A percentile compares a stretch with the other conserved stretches of the same genome.
Evolutionary conservation across 2,329 filamentous ascomycete genomes (phyloP).

Genomic region (Fusarium sp.): DNA sequence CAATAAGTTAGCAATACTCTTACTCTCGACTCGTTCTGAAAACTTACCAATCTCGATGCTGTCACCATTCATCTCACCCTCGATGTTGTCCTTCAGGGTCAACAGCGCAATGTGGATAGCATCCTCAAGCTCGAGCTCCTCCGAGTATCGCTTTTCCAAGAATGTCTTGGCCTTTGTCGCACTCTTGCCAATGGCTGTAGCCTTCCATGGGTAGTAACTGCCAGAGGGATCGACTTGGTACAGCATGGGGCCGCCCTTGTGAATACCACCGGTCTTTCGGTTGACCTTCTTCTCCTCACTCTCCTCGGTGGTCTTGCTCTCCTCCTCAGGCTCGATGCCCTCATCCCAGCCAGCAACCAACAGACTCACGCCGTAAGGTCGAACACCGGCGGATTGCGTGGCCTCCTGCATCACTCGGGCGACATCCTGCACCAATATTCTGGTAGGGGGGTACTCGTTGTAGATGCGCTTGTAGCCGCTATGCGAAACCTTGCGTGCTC

Average conservation of each 20-base stretch:
- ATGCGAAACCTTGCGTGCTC: constrained; percentile 97
- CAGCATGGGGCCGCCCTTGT: constrained; percentile 95
- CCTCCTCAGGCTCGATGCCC: constrained; percentile 87
- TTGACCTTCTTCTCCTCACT: constrained; percentile 77
- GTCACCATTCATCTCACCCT: constrained; percentile 99
- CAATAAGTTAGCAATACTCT: constrained; percentile 36
- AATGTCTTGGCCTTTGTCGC: constrained; percentile 99
- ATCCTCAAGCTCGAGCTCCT: constrained; percentile 96
- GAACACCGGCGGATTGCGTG: constrained; percentile 96
- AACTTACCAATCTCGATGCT: constrained; percentile 94
- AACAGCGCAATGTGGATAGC: constrained; percentile 97
- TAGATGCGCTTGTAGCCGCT: constrained; percentile 99
- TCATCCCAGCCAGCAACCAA: constrained; percentile 98
- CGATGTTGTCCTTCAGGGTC: constrained; percentile 98
- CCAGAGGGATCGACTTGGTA: constrained; percentile 99
- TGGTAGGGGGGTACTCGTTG: constrained; percentile 99
- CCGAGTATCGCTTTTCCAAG: constrained; percentile 98
- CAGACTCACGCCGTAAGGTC: constrained; percentile 95
- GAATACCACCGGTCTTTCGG: constrained; percentile 92
- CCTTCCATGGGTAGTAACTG: constrained; percentile 99
- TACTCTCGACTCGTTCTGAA: too few species aligned
- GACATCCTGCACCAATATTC: constrained; percentile 98
- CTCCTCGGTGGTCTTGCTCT: constrained; percentile 62
- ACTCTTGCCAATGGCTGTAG: constrained; percentile 98
- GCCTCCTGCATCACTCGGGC: constrained; percentile 98